Base-by-base conservation (phyloP, 768 basidiomycete genomes). In the Boletus rubescentipes region DNA sequence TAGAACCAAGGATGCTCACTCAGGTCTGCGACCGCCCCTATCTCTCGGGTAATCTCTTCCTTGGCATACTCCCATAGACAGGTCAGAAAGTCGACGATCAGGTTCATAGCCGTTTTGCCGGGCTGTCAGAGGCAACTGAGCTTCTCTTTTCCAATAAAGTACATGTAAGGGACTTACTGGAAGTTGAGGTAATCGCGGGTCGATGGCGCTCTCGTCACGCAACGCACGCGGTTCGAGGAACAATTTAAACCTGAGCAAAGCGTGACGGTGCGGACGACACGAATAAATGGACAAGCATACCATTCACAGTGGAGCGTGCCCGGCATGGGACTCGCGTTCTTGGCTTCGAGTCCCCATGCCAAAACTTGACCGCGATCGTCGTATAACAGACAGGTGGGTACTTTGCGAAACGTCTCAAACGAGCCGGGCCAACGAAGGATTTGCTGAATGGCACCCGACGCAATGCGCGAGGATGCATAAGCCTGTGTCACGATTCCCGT, bases 51-150 rank as follows among this genome's bases (percentile, higher is more conserved):
- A 62, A 95, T 93, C 62, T 88, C 87, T 46, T 89, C 85, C 64
- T 87, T 89, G 15, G 90, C 89, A 62, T 93, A 89, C 66, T 89
- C 86, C 90, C 91, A 94, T 39, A 94, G 74, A 62, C 86, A 88
- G 44, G 82, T 80, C 35, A 95, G 75, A 69, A 90, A 94, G 67
- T 93, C 92, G 41, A 89, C 75, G 57, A 95, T 91, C 61, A 93
- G 75, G 72, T 93, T 86, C 58, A 86, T 73, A 8, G 91, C 82
- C 37, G 74, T 78, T 69, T 94, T 93, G 20, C 89, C 88, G 26
- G 78, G 81, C 86, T 93, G 59, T 52, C 46, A 42, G 59, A 55
- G 55, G 40, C 23, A 12, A 36, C 8, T 40, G 23, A 29, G 35
- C 9, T 16, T 16, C 11, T 29, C 10, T 23, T 38, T 18, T 37